A percentile compares a stretch with the other conserved stretches of the same genome.
Conservation (phyloP, 257 asterid species). For the Verbena officinalis region DNA sequence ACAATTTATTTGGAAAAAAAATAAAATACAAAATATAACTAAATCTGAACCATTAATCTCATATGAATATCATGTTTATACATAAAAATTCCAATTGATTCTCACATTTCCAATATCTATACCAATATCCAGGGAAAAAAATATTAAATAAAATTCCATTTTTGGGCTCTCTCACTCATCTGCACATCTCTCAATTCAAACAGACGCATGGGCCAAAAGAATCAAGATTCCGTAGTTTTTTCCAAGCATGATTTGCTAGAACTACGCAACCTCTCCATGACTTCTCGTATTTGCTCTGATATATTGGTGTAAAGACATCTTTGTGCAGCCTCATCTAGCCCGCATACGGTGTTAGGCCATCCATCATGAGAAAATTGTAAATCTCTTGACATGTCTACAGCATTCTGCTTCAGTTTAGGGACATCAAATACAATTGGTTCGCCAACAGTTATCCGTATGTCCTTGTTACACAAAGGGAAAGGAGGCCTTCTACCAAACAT, state of each 20-base stretch:
- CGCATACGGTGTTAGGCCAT: constrained; percentile 68
- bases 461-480: constrained; percentile 72
- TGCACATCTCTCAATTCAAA: background rate
- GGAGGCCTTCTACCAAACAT: constrained; percentile 74
- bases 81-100: background rate
- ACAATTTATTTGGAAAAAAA: too few relatives aligned
- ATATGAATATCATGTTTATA: too few relatives aligned
- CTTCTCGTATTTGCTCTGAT: constrained; percentile 67
- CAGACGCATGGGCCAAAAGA: background rate
- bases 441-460: constrained; percentile 66
- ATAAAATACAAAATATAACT: too few relatives aligned
- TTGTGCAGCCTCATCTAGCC: constrained; percentile 88
- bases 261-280: constrained; percentile 64
- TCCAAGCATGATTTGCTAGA: constrained; percentile 35
- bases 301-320: constrained; percentile 65
- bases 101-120: background rate
- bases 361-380: constrained; percentile 38
- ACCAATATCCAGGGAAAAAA: background rate
- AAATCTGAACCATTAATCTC: too few relatives aligned
- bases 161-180: background rate
- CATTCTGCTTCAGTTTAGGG: constrained; percentile 70
- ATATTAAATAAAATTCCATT: background rate
- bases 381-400: constrained; percentile 55
- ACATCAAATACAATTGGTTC: constrained; percentile 81
- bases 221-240: constrained; percentile 32